Percentiles rank a stretch among this genome's conserved stretches.
Conservation (phyloP, 148 eudicot genomes). For the Hydrangea macrophylla region DNA sequence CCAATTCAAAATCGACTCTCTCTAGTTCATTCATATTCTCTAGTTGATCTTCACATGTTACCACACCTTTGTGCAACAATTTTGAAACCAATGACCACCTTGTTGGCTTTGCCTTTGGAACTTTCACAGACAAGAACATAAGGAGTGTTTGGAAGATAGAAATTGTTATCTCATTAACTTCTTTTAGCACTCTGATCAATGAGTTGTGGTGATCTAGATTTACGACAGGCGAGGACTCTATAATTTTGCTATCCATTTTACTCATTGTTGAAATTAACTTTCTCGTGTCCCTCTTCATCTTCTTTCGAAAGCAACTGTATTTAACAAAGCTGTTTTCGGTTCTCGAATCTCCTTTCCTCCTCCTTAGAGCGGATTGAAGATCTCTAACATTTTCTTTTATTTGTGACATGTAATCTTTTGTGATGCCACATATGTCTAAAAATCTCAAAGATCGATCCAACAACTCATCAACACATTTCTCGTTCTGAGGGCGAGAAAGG, state of each 20-base stretch:
- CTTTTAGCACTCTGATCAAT: conserved; percentile 34
- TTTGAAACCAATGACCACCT: conserved; percentile 38
- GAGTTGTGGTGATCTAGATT: conserved; percentile 30
- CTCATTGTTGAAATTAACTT: conserved; percentile 24
- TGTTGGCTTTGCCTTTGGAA: conserved; percentile 21
- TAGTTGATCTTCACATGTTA: conserved; percentile 15
- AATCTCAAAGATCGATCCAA: conserved; percentile 35
- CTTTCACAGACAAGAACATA: conserved; percentile 27
- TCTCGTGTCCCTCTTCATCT: conserved; percentile 31
- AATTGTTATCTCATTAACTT: conserved; percentile 27
- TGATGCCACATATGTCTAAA: conserved; percentile 42
- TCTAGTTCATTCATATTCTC: conserved; percentile 27
- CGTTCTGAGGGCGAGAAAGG: conserved; percentile 30
- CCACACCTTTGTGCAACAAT: conserved; percentile 26
- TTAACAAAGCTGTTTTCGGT: conserved; percentile 23
- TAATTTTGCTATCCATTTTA: conserved; percentile 29
- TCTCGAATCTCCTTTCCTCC: conserved; percentile 30
- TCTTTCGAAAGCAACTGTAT: conserved; percentile 34
- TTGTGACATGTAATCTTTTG: conserved; percentile 33
- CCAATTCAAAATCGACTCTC: conserved; percentile 24
- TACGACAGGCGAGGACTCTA: background rate
- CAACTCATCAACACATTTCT: conserved; percentile 31
- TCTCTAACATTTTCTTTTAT: conserved; percentile 31
- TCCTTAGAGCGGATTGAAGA: conserved; percentile 36
- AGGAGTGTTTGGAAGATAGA: conserved; percentile 28